These are phyloP conservation scores for Fusarium floridanum DNA, from an alignment of 2,329 filamentous ascomycete species.

Conservation along the genomic window DNA sequence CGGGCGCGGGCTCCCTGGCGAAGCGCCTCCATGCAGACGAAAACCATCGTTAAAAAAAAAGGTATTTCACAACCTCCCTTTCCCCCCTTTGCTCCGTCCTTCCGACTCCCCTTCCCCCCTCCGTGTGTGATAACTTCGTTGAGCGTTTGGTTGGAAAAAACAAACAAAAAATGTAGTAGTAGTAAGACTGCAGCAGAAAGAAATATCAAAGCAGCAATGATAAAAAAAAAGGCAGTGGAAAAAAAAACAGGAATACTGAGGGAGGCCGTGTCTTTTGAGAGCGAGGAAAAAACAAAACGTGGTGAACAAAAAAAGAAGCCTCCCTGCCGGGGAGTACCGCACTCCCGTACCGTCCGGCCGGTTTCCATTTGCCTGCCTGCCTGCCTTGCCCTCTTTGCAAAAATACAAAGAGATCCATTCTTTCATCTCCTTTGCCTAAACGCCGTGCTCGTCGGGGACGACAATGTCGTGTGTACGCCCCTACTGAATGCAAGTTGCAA, in stretches of 20 bases:
- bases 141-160: constrained; percentile 13
- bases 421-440: constrained; percentile 45
- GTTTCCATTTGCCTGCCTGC: constrained; percentile 27
- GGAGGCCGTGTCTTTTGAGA: constrained; percentile 34
- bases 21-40: constrained; percentile 1
- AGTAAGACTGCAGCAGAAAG: constrained; percentile 25
- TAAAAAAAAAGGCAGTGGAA: constrained; percentile 8
- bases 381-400: constrained; percentile 24
- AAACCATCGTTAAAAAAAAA: constrained; percentile 14
- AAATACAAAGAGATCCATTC: constrained; percentile 27
- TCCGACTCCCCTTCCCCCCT: neutral
- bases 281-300: constrained; percentile 16
- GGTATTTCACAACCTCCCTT: constrained; percentile 16
- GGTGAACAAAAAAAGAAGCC: constrained; percentile 17
- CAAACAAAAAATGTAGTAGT: constrained; percentile 16
- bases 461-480: constrained; percentile 38
- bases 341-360: constrained; percentile 32
- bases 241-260: constrained; percentile 32
- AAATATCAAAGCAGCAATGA: constrained; percentile 15
- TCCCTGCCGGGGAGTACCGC: constrained; percentile 26
- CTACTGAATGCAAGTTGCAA: constrained; percentile 40
- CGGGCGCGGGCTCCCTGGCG: constrained; percentile 9
- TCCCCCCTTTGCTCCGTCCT: neutral
- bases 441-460: constrained; percentile 50
- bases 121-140: constrained; percentile 4